Evolutionary conservation across 129 eudicot genomes (phyloP).

Genomic region (Centrapalus pauciflorus): DNA sequence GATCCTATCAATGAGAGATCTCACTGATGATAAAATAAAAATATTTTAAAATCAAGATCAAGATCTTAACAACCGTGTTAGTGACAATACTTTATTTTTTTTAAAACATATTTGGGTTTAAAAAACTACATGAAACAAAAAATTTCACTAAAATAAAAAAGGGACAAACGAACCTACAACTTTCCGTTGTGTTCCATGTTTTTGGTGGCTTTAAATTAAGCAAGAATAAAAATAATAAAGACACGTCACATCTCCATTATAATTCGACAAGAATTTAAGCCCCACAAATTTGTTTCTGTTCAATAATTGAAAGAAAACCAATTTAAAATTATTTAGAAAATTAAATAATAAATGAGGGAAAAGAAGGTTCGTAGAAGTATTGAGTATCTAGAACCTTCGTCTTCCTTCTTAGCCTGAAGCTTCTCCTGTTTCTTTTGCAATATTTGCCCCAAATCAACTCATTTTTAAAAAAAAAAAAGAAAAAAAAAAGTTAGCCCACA

Average conservation of each 20-base stretch:
- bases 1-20: too few species aligned
- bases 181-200: not conserved
- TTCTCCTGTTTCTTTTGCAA: not conserved
- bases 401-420: constrained; percentile 13
- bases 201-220: not conserved
- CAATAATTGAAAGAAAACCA: not conserved
- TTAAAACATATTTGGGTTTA: too few species aligned
- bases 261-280: not conserved
- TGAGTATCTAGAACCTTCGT: constrained; percentile 59
- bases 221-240: not conserved
- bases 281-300: constrained; percentile 24
- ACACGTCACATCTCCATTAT: not conserved
- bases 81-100: too few species aligned
- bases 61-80: too few species aligned
- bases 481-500: not conserved
- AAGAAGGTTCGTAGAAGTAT: constrained; percentile 3
- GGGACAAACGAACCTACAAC: not conserved
- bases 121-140: too few species aligned
- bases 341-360: not conserved
- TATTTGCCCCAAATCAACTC: constrained; percentile 1
- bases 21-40: too few species aligned
- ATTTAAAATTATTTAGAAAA: not conserved
- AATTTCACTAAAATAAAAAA: too few species aligned
- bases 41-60: too few species aligned
- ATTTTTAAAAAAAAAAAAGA: not conserved